Evolutionary conservation across 495 filamentous ascomycete species (phyloP), one percentile per base, ranked within the genome.

Genomic region (Geopyxis carbonaria): DNA sequence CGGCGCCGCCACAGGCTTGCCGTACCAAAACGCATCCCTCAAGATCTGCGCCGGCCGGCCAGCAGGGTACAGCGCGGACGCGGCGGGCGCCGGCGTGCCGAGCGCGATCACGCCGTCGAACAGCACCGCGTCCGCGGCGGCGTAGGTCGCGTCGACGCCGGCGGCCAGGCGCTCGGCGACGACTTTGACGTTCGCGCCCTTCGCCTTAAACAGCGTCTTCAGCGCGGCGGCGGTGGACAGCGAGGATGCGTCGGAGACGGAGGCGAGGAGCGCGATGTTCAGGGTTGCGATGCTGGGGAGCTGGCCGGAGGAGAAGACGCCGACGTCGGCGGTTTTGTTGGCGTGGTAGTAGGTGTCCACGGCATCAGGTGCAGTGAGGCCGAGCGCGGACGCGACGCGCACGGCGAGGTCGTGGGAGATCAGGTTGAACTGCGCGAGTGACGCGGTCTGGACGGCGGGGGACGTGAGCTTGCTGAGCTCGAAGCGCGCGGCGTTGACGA

Each of bases 401-500:
- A 51, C 61, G 4, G 80, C 78, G 0, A 86, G 53, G 34, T 80
- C 75, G 48, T 86, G 68, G 56, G 65, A 69, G 36, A 85, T 65
- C 13, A 63, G 64, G 62, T 85, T 86, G 10, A 86, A 65, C 43
- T 85, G 80, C 15, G 64, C 59, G 16, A 83, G 63, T 1, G 77
- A 70, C 44, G 80, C 80, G 38, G 62, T 45, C 57, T 65, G 68
- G 11, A 84, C 76, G 18, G 61, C 46, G 1, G 47, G 31, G 34
- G 68, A 75, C 40, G 64, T 56, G 29, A 83, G 44, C 27, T 78
- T 68, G 5, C 69, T 65, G 5, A 65, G 60, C 56, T 86, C 79
- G 58, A 85, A 86, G 20, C 80, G 75, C 42, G 82, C 72, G 1
- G 76, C 79, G 58, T 86, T 77, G 58, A 86, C 65, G 41, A 82